A percentile compares a stretch with the other conserved stretches of the same genome.
These are phyloP conservation scores for Allium cepa DNA, from an alignment of 106 monocot species.

Conservation along the genomic window DNA sequence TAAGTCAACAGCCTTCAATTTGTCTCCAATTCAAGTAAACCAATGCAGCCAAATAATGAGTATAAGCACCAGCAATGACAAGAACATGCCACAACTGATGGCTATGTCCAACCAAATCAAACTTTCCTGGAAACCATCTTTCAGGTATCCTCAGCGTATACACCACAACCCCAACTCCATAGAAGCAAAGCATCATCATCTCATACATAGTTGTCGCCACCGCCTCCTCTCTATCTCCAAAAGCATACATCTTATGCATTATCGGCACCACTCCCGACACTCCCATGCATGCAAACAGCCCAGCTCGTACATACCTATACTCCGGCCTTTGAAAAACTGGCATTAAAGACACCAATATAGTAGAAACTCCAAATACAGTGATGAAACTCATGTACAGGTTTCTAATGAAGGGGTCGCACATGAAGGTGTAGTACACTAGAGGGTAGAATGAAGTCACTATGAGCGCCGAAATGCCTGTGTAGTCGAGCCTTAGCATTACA, in stretches of 20 bases:
- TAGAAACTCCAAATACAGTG: slow-evolving; percentile 29
- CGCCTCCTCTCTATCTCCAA: slow-evolving; percentile 19
- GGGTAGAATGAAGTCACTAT: slow-evolving; percentile 74
- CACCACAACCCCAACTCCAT: slow-evolving; percentile 29
- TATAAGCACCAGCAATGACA: slow-evolving; percentile 39
- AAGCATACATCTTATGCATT: slow-evolving; percentile 25
- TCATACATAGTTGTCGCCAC: slow-evolving; percentile 22
- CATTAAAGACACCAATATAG: slow-evolving; percentile 17
- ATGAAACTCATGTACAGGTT: slow-evolving; percentile 41
- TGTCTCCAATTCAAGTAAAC: slow-evolving; percentile 32
- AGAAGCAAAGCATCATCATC: slow-evolving; percentile 17
- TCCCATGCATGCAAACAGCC: slow-evolving; percentile 33
- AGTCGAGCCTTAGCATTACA: slow-evolving; percentile 60
- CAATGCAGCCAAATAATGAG: slow-evolving; percentile 29
- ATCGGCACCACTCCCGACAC: slow-evolving; percentile 32
- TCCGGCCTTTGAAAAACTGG: slow-evolving; percentile 22
- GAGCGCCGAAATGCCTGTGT: slow-evolving; percentile 48
- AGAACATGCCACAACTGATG: slow-evolving; percentile 41
- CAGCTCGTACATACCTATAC: slow-evolving; percentile 13
- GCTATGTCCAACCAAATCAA: slow-evolving; percentile 38
- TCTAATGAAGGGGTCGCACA: slow-evolving; percentile 35
- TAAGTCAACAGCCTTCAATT: background rate
- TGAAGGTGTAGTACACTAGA: slow-evolving; percentile 50
- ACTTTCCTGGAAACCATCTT: slow-evolving; percentile 41
- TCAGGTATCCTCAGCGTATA: slow-evolving; percentile 32